Conservation (phyloP, 495 filamentous ascomycete species). For the Podospora didyma region DNA sequence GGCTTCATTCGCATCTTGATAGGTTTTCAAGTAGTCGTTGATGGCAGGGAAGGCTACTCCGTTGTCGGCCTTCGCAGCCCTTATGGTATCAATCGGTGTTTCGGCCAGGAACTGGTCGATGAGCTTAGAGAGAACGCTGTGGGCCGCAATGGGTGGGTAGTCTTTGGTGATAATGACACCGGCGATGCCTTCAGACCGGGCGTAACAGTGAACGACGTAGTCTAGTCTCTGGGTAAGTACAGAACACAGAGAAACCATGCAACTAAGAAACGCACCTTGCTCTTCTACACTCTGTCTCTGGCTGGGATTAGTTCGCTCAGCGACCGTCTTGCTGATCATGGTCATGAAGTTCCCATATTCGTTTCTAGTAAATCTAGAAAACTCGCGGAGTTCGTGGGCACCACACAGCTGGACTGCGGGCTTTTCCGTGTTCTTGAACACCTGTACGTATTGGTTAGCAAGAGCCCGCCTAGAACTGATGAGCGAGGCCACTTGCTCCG, state of each 20-base stretch:
- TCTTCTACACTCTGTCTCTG: conserved; percentile 90
- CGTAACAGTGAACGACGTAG: conserved; percentile 88
- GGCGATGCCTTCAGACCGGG: conserved; percentile 78
- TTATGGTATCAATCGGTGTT: conserved; percentile 66
- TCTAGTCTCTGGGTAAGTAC: conserved; percentile 34
- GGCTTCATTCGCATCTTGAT: conserved; percentile 84
- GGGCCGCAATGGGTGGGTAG: conserved; percentile 88
- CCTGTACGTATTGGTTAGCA: conserved; percentile 14
- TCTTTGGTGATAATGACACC: conserved; percentile 87
- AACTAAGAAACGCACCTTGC: conserved; percentile 53
- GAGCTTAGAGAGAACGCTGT: conserved; percentile 87
- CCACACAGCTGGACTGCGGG: conserved; percentile 76
- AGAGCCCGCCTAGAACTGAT: background rate
- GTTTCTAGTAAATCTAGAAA: conserved; percentile 73
- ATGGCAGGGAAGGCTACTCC: conserved; percentile 62
- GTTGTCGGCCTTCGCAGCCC: conserved; percentile 45
- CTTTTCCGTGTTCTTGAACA: conserved; percentile 42
- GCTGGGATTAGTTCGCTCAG: conserved; percentile 79
- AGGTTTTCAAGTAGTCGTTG: conserved; percentile 79
- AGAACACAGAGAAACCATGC: background rate
- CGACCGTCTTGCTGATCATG: conserved; percentile 64
- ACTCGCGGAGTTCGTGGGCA: conserved; percentile 76
- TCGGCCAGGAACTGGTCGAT: conserved; percentile 87
- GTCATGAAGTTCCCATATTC: conserved; percentile 67
- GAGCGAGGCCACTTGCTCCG: conserved; percentile 9